Conservation (phyloP, 2,329 filamentous ascomycete genomes). For the Periconia macrospinosa region DNA sequence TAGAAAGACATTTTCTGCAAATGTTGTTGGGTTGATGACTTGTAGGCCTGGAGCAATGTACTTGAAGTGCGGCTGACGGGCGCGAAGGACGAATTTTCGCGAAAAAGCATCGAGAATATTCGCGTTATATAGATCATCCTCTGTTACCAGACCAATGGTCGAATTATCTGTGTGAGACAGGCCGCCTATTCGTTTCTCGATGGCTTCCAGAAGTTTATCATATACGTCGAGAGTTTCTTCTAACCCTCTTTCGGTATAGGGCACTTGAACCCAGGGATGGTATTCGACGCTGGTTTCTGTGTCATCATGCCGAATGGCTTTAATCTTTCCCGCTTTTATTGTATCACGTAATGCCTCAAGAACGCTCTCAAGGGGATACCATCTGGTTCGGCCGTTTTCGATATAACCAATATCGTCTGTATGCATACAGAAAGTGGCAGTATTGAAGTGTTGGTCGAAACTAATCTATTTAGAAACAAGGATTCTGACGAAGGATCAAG, state of each 20-base stretch:
- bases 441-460: constrained; percentile 13
- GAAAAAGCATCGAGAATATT: constrained; percentile 10
- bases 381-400: constrained; percentile 9
- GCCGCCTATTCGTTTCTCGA: constrained; percentile 9
- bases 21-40: constrained; percentile 4
- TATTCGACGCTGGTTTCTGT: neutral
- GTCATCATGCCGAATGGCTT: constrained; percentile 7
- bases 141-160: constrained; percentile 1
- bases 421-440: constrained; percentile 9
- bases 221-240: constrained; percentile 13
- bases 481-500: too few relatives aligned
- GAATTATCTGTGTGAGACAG: neutral
- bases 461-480: neutral
- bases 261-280: constrained; percentile 12
- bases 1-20: constrained; percentile 10
- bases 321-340: constrained; percentile 13
- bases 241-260: constrained; percentile 12
- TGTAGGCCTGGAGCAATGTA: constrained; percentile 18
- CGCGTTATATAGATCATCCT: constrained; percentile 3
- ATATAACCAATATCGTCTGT: constrained; percentile 3
- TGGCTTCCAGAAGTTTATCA: constrained; percentile 14
- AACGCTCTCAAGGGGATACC: constrained; percentile 14
- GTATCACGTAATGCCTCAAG: constrained; percentile 18
- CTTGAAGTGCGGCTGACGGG: constrained; percentile 13
- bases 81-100: constrained; percentile 10